A percentile compares a stretch with the other conserved stretches of the same genome.
These are phyloP conservation scores for Stagonosporopsis cucurbitacearum DNA, from an alignment of 2,329 filamentous ascomycete species.

Conservation along the genomic window DNA sequence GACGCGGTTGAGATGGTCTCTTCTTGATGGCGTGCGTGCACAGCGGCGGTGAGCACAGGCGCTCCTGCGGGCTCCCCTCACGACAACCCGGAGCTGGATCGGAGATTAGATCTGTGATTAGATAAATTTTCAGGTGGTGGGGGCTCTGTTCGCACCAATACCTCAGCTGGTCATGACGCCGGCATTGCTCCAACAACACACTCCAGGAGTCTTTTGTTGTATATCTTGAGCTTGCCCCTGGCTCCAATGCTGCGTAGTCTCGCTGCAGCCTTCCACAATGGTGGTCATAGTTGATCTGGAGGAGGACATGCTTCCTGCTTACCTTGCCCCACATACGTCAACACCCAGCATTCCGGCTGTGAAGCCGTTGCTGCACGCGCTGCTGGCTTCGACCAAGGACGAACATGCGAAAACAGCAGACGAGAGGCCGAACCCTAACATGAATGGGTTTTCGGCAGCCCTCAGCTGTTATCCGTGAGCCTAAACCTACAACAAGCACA, in stretches of 20 bases:
- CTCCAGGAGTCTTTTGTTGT: slow-evolving; percentile 1
- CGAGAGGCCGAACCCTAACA: slow-evolving; percentile 58
- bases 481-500: slow-evolving; percentile 44
- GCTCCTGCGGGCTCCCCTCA: background rate
- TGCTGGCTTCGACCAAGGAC: slow-evolving; percentile 22
- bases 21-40: slow-evolving; percentile 2
- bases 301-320: slow-evolving; percentile 43
- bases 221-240: slow-evolving; percentile 12
- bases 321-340: slow-evolving; percentile 26
- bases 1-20: background rate
- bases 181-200: slow-evolving; percentile 24
- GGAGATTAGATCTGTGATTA: slow-evolving; percentile 9
- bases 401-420: slow-evolving; percentile 22
- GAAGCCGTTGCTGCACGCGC: slow-evolving; percentile 39
- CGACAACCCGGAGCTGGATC: too few relatives aligned
- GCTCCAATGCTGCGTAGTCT: slow-evolving; percentile 39
- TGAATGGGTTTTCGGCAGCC: slow-evolving; percentile 66
- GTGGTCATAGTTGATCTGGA: slow-evolving; percentile 55
- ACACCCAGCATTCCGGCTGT: slow-evolving; percentile 27
- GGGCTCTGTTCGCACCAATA: slow-evolving; percentile 2
- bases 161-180: slow-evolving; percentile 26
- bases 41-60: background rate
- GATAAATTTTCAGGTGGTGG: slow-evolving; percentile 2
- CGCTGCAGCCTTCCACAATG: slow-evolving; percentile 42
- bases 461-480: slow-evolving; percentile 74